These are phyloP conservation scores for Eucalyptus viminalis DNA, from an alignment of 345 rosid genomes.

Conservation along the genomic window DNA sequence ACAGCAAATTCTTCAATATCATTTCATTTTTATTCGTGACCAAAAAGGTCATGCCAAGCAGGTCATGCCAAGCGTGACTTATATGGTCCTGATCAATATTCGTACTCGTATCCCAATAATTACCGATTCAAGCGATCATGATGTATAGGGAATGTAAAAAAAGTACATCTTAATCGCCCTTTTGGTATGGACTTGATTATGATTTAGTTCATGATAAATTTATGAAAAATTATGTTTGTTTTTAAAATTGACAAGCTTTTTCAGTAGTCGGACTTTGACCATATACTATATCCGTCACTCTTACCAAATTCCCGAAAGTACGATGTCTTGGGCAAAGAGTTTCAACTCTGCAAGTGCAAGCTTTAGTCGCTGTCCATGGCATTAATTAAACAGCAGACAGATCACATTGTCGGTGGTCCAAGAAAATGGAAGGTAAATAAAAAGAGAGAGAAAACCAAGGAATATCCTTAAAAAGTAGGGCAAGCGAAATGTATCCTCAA, in stretches of 20 bases:
- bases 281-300: neutral
- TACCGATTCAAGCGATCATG: neutral
- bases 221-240: neutral
- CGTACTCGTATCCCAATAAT: neutral
- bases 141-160: fast-evolving
- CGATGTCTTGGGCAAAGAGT: neutral
- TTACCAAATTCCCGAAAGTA: neutral
- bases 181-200: neutral
- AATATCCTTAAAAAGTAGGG: neutral
- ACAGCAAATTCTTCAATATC: neutral
- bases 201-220: neutral
- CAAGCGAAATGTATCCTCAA: neutral
- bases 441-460: neutral
- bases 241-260: neutral
- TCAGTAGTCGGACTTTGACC: neutral
- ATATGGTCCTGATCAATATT: neutral
- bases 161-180: neutral
- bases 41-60: neutral
- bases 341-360: neutral
- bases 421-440: neutral
- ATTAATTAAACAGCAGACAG: neutral
- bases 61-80: neutral
- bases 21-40: neutral
- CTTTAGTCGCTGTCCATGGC: neutral
- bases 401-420: neutral